A percentile compares a stretch with the other conserved stretches of the same genome.
These are phyloP conservation scores for Osmanthus fragrans DNA, from an alignment of 257 asterid genomes.

Conservation along the genomic window DNA sequence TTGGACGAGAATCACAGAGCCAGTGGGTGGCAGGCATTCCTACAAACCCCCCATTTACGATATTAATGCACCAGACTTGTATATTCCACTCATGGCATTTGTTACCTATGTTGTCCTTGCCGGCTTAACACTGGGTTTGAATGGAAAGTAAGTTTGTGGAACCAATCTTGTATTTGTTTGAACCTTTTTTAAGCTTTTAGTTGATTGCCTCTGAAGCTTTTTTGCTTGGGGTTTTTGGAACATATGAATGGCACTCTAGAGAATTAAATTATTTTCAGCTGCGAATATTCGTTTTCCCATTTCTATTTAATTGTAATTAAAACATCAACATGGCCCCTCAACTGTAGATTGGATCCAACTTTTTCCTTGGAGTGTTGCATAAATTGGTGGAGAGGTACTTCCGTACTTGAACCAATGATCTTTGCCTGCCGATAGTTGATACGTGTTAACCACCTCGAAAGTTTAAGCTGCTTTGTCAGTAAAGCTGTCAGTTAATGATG, in stretches of 20 bases:
- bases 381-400: not conserved
- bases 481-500: not conserved
- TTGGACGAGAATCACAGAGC: constrained; percentile 21
- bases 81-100: constrained; percentile 18
- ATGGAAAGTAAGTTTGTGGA: constrained; percentile 3
- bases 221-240: not conserved
- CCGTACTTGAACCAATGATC: not conserved
- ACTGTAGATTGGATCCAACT: not conserved
- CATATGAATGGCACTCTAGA: not conserved
- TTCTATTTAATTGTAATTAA: not conserved
- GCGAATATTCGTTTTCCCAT: not conserved
- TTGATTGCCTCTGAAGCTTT: not conserved
- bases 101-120: constrained; percentile 5
- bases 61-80: constrained; percentile 22
- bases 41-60: constrained; percentile 18
- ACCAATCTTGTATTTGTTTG: not conserved
- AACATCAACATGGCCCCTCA: not conserved
- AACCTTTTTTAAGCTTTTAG: not conserved
- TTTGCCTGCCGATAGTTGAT: not conserved
- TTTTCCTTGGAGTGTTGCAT: not conserved
- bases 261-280: not conserved
- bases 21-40: constrained; percentile 9
- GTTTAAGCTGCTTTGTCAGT: not conserved
- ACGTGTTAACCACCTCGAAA: not conserved
- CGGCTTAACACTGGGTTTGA: not conserved